Percentiles rank a stretch among this genome's conserved stretches.
phyloP scores from a whole-genome alignment of 371 early-diverging fungal genomes.

The Apophysomyces ossiformis region DNA sequence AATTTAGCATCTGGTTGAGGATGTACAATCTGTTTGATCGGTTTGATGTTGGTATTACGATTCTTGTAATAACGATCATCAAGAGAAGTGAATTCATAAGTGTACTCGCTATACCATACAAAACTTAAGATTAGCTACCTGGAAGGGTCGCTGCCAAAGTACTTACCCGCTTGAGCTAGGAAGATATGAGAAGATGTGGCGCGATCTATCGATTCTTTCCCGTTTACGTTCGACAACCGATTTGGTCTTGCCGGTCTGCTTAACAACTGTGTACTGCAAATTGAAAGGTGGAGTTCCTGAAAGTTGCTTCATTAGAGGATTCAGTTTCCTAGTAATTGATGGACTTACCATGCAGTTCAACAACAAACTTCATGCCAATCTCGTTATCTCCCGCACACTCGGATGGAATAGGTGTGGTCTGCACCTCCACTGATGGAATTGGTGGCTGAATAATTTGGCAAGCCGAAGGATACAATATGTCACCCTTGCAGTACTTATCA shows the following conservation, averaged over 20 bases:
- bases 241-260: constrained; percentile 31
- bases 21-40: constrained; percentile 48
- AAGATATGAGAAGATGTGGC: constrained; percentile 45
- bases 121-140: not conserved
- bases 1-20: constrained; percentile 59
- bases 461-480: constrained; percentile 43
- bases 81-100: constrained; percentile 44
- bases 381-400: constrained; percentile 51
- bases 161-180: constrained; percentile 48
- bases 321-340: not conserved
- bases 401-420: constrained; percentile 48
- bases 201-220: constrained; percentile 42
- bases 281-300: constrained; percentile 46
- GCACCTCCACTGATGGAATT: constrained; percentile 36
- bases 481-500: constrained; percentile 45
- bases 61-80: constrained; percentile 50
- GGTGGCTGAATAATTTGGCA: constrained; percentile 53
- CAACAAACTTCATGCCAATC: constrained; percentile 52
- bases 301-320: not conserved
- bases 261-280: constrained; percentile 43
- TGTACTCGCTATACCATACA: constrained; percentile 35
- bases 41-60: constrained; percentile 26
- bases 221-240: constrained; percentile 31
- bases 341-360: constrained; percentile 36
- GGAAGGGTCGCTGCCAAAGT: not conserved